Evolutionary conservation across 441 rosid species (phyloP).

Genomic region (Populus hybrid): DNA sequence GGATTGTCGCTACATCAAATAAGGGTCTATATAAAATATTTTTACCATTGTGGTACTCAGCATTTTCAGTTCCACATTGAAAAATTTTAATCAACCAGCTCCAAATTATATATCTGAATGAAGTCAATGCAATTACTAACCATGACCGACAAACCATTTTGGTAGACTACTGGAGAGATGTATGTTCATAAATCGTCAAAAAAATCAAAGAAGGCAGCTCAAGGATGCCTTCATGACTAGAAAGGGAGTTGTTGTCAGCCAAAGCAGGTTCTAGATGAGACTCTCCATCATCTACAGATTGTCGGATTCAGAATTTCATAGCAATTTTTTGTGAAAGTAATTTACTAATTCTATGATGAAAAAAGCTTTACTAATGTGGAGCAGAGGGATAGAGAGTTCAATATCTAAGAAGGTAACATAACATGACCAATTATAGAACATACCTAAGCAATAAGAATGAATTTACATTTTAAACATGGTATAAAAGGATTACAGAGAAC

Average conservation of each 20-base stretch:
- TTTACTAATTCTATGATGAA: background rate
- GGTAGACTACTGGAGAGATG: background rate
- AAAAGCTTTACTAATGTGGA: background rate
- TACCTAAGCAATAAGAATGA: no score
- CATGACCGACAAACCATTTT: background rate
- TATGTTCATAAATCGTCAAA: background rate
- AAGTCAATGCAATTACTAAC: background rate
- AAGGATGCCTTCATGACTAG: background rate
- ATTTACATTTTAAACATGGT: background rate
- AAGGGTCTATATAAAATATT: background rate
- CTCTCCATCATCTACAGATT: background rate
- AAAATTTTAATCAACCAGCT: background rate
- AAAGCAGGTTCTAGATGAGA: background rate
- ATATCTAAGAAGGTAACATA: background rate
- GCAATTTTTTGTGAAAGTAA: no score
- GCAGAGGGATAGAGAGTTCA: background rate
- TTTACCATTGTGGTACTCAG: background rate
- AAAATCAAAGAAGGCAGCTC: background rate
- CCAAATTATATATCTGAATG: background rate
- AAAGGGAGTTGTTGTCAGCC: background rate
- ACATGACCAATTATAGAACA: no score
- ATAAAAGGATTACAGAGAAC: background rate
- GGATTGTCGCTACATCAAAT: background rate
- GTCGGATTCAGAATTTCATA: background rate
- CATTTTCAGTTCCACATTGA: background rate